Percentiles rank a stretch among this genome's conserved stretches.
phyloP scores from a whole-genome alignment of 768 basidiomycete genomes.

The Coprinopsis cinerea region DNA sequence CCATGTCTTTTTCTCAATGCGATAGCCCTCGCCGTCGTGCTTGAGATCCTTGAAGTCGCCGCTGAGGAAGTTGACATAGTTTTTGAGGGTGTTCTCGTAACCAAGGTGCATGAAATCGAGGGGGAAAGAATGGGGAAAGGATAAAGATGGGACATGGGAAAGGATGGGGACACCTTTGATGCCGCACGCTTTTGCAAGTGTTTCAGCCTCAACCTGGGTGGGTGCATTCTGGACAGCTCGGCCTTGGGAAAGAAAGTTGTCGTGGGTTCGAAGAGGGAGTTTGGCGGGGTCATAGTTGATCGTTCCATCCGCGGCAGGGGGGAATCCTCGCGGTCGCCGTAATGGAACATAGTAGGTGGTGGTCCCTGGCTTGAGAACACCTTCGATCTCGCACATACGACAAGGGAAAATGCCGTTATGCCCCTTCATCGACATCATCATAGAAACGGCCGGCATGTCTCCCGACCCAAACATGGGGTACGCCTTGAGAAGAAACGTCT shows the following conservation, averaged over 20 bases:
- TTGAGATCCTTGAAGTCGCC: slow-evolving; percentile 34
- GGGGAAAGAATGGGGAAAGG: slow-evolving; percentile 33
- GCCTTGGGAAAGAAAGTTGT: slow-evolving; percentile 18
- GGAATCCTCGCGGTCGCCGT: slow-evolving; percentile 13
- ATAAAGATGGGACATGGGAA: slow-evolving; percentile 23
- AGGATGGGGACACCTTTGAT: slow-evolving; percentile 32
- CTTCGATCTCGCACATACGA: slow-evolving; percentile 31
- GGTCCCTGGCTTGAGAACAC: slow-evolving; percentile 12
- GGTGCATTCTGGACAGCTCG: slow-evolving; percentile 12
- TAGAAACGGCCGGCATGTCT: slow-evolving; percentile 18
- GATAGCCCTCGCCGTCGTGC: slow-evolving; percentile 20
- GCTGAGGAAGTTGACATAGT: slow-evolving; percentile 33
- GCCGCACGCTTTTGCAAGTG: slow-evolving; percentile 20
- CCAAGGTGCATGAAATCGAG: slow-evolving; percentile 46
- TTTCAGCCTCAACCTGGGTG: slow-evolving; percentile 14
- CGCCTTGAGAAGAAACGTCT: slow-evolving; percentile 13
- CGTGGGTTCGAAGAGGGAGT: slow-evolving; percentile 31
- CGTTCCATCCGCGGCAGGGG: too few species aligned
- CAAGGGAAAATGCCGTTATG: slow-evolving; percentile 32
- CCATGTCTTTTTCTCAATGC: slow-evolving; percentile 10
- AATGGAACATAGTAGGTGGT: slow-evolving; percentile 25
- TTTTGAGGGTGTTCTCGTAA: slow-evolving; percentile 31
- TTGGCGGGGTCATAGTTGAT: slow-evolving; percentile 18
- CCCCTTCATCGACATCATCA: slow-evolving; percentile 32
- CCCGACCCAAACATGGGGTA: slow-evolving; percentile 18